Base-by-base conservation (phyloP, 495 filamentous ascomycete genomes). In the Stereocaulon alpinum region DNA sequence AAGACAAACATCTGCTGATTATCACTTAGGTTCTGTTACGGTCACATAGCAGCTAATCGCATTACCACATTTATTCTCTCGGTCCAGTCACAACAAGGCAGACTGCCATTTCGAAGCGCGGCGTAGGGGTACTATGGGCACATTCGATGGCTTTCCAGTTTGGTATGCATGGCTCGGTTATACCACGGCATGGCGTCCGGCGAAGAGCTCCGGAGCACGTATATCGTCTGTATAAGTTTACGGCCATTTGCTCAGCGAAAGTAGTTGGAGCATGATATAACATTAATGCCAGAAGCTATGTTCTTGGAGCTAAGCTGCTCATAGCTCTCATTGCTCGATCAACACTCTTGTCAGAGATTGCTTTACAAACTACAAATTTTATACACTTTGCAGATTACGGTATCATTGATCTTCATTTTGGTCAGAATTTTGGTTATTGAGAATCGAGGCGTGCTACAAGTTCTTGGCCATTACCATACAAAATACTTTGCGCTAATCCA, bases 31-130 rank as follows among this genome's bases (percentile, higher is more conserved):
- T 76, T 61, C 67, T 78, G 27, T 67, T 78, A 61, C 72, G 76
- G 56, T 73, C 74, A 58, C 77, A 80, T 61, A 79, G 76, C 62
- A 76, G 69, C 66, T 80, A 40, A 62, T 37, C 7, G 9, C 34
- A 37, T 12, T 12, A 10, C 34, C 34, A 20, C 43, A 18, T 22
- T 29, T 0, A 4, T 12, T 42, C 45, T 59, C 17, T n/a, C 30
- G 20, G 44, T 50, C 34, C n/a, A 18, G 12, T 59, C 15, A 40
- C 40, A 27, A 59, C 20, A 40, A 59, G 22, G 22, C 29, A 40
- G 43, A 50, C 12, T 29, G n/a, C 40, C 27, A 34, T 43, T 55
- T 43, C 52, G 17, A 34, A 55, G 52, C 52, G 52, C 24, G 52
- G 52, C 52, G 52, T 42, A 42, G 4, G 24, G 49, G 49, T 32